phyloP scores from a whole-genome alignment of 2,329 filamentous ascomycete species.

The Ceratocystis ficicola region DNA sequence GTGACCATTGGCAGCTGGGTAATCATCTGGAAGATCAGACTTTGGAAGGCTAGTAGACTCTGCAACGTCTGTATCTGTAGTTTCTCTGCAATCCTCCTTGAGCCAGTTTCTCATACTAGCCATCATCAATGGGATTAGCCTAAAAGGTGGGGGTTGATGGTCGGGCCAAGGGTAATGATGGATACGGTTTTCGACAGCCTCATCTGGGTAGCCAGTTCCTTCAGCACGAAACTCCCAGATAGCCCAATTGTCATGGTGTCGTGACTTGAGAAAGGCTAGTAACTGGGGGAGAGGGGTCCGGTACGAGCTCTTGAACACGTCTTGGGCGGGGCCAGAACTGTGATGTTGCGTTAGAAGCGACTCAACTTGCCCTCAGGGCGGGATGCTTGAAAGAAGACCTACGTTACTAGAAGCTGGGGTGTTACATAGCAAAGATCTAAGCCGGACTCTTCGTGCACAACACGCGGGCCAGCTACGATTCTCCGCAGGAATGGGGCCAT shows the following conservation, averaged over 20 bases:
- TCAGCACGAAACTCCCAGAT: slow-evolving; percentile 98
- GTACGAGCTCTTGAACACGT: slow-evolving; percentile 83
- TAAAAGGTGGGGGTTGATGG: slow-evolving; percentile 90
- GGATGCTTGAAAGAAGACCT: slow-evolving; percentile 25
- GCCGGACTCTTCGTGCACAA: slow-evolving; percentile 72
- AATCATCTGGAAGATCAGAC: slow-evolving; percentile 18
- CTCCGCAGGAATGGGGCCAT: slow-evolving; percentile 72
- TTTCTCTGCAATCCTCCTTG: slow-evolving; percentile 30
- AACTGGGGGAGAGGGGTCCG: slow-evolving; percentile 83
- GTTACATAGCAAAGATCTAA: slow-evolving; percentile 95
- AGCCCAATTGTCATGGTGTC: slow-evolving; percentile 74
- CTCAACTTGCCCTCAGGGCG: no score
- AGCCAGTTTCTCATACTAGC: slow-evolving; percentile 89
- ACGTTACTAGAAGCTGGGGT: slow-evolving; percentile 57
- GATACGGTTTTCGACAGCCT: slow-evolving; percentile 72
- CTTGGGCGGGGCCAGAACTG: slow-evolving; percentile 80
- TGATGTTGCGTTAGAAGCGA: slow-evolving; percentile 26
- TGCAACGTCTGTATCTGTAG: neutral
- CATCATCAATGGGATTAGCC: slow-evolving; percentile 76
- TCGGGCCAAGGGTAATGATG: slow-evolving; percentile 94
- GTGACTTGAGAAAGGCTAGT: slow-evolving; percentile 73
- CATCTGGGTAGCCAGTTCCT: slow-evolving; percentile 88
- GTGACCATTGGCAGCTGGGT: slow-evolving; percentile 16
- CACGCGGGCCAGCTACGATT: slow-evolving; percentile 77
- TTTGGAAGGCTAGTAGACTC: slow-evolving; percentile 2